Conservation (phyloP, 345 rosid genomes). For the Alliaria petiolata region DNA sequence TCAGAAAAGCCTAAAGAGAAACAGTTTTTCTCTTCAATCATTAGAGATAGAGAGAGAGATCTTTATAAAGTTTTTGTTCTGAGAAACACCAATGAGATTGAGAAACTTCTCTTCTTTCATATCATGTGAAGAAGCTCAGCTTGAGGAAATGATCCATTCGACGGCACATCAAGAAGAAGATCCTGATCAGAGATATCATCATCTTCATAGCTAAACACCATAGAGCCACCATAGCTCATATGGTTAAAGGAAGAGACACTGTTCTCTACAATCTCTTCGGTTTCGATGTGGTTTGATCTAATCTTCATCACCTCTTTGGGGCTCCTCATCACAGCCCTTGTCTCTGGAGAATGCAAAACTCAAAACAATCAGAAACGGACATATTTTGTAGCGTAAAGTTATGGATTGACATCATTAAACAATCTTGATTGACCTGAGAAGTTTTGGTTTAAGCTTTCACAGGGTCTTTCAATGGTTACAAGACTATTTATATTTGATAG, state of each 20-base stretch:
- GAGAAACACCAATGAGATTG: constrained; percentile 25
- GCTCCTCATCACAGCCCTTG: constrained; percentile 50
- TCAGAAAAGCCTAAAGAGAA: constrained; percentile 7
- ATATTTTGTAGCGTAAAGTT: background rate
- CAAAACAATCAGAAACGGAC: constrained; percentile 21
- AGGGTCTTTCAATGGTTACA: constrained; percentile 42
- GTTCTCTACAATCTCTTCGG: constrained; percentile 52
- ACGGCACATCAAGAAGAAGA: constrained; percentile 82
- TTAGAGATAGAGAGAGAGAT: background rate
- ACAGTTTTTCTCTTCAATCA: constrained; percentile 20
- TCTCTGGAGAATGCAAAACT: constrained; percentile 43
- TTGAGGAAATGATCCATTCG: constrained; percentile 76
- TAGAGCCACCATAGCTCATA: constrained; percentile 57
- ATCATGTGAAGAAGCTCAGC: constrained; percentile 76
- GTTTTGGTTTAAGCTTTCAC: constrained; percentile 49
- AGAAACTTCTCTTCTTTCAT: constrained; percentile 11
- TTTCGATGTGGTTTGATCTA: constrained; percentile 42
- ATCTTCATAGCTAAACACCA: constrained; percentile 52
- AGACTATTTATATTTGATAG: constrained; percentile 29
- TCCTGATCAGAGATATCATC: constrained; percentile 54
- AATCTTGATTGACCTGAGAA: constrained; percentile 52
- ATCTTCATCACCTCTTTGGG: constrained; percentile 48
- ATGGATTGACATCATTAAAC: background rate
- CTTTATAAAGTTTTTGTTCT: constrained; percentile 17
- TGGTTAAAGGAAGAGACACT: constrained; percentile 70